Evolutionary conservation across 2,329 filamentous ascomycete genomes (phyloP), one percentile per base, ranked within the genome.

Genomic region (Xylariaceae sp.): DNA sequence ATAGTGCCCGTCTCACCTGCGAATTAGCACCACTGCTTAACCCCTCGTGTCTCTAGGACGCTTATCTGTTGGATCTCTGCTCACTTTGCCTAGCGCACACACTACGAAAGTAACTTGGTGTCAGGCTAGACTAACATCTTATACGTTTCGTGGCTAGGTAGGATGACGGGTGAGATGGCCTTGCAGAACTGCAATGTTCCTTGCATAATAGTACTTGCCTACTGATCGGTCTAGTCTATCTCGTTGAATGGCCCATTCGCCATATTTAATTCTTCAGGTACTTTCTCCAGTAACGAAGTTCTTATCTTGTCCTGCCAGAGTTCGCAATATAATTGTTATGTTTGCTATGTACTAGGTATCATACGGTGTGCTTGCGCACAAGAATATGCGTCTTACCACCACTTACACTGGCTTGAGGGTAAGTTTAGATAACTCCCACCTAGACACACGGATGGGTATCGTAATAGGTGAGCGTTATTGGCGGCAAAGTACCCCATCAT

Each of bases 41-140:
- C 50, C 58, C 62, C 64, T 52, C 64, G 64, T 66, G 64, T 66
- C 37, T 40, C 37, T 57, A 26, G 45, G 49, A 53, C 32, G 54
- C 54, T 57, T 61, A 60, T 60, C 61, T 47, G 61, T 63, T 65
- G 60, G 62, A 48, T 59, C 44, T 49, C 37, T 56, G 32, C 32
- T 37, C 14, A 37, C 32, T 10, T 37, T 16, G 32, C 14, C 32
- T 16, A 12, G 32, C 3, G 32, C 32, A 14, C 32, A 37, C 32
- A 16, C 32, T 37, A 37, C 4, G 41, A 20, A 23, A 42, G 37
- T 18, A 14, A 10, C 32, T 7, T 12, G 5, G 14, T 37, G 12
- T 37, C 3, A 37, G 12, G 7, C 32, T 12, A 12, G 5, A 12
- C 32, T 37, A 37, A 7, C 6, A 10, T 12, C 32, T 37, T 37